Conservation (phyloP, 1,139 yeast genomes). For the Candida smagusa region DNA sequence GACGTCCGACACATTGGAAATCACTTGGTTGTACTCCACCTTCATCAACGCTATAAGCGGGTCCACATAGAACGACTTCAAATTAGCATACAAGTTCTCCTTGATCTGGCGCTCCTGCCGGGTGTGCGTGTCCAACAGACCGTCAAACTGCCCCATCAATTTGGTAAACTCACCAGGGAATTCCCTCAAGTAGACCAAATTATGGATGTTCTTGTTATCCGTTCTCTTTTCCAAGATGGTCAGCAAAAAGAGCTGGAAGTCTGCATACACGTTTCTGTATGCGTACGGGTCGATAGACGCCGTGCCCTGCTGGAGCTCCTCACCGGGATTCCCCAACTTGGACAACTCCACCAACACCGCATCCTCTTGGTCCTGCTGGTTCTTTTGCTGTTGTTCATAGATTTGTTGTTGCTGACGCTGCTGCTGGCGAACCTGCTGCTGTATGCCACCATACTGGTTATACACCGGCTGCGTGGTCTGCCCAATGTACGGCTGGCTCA, state of each 20-base stretch:
- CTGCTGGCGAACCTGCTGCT: constrained; percentile 5
- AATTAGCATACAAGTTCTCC: constrained; percentile 32
- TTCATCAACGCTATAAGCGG: constrained; percentile 38
- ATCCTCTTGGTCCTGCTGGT: constrained; percentile 6
- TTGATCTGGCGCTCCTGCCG: constrained; percentile 34
- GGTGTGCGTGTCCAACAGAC: constrained; percentile 15
- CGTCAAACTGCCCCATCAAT: constrained; percentile 18
- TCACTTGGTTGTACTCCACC: constrained; percentile 29
- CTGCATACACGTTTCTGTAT: constrained; percentile 32
- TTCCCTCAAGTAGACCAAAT: constrained; percentile 37
- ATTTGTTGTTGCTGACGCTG: constrained; percentile 2
- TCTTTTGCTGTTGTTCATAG: neutral
- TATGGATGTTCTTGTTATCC: constrained; percentile 22
- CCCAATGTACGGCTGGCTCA: neutral
- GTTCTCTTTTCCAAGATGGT: constrained; percentile 21
- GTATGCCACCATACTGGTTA: neutral
- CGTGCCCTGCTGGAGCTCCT: constrained; percentile 5
- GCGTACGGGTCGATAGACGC: constrained; percentile 28
- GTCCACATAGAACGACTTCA: constrained; percentile 37
- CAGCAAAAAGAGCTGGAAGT: constrained; percentile 34
- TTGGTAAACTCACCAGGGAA: constrained; percentile 31
- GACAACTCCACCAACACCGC: constrained; percentile 13
- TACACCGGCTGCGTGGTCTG: neutral
- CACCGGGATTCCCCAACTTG: constrained; percentile 14
- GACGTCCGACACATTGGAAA: constrained; percentile 28